A percentile compares a stretch with the other conserved stretches of the same genome.
These are phyloP conservation scores for Monosporascus ibericus DNA, from an alignment of 2,329 filamentous ascomycete genomes.

Conservation along the genomic window DNA sequence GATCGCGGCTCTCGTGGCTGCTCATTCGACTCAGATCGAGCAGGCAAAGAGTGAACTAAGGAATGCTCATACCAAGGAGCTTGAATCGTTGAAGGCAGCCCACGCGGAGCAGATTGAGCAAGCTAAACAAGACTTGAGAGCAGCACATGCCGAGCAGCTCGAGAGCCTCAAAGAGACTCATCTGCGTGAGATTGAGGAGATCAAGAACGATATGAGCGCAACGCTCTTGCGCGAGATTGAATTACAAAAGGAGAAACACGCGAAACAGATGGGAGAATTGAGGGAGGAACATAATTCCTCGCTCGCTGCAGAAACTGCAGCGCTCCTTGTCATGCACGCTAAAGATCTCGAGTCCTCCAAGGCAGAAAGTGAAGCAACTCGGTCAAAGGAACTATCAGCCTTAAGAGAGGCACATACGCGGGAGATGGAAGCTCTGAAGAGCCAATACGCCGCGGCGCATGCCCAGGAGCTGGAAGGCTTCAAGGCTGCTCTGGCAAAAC, in stretches of 20 bases:
- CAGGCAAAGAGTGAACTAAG: slow-evolving; percentile 5
- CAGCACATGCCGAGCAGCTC: slow-evolving; percentile 8
- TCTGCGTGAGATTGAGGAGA: slow-evolving; percentile 4
- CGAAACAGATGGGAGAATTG: slow-evolving; percentile 14
- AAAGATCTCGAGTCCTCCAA: slow-evolving; percentile 21
- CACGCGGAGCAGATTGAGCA: slow-evolving; percentile 3
- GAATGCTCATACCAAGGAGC: slow-evolving; percentile 5
- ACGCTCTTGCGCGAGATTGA: slow-evolving; percentile 4
- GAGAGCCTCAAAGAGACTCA: slow-evolving; percentile 6
- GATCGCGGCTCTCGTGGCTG: slow-evolving; percentile 15
- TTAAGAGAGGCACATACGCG: slow-evolving; percentile 22
- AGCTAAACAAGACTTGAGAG: slow-evolving; percentile 4
- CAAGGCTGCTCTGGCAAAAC: slow-evolving; percentile 24
- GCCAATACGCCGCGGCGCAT: slow-evolving; percentile 22
- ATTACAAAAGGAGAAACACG: slow-evolving; percentile 5
- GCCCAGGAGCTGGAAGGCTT: slow-evolving; percentile 25
- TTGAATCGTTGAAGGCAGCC: slow-evolving; percentile 6
- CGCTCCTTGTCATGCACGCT: slow-evolving; percentile 18
- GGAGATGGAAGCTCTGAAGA: slow-evolving; percentile 22
- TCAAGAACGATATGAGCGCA: slow-evolving; percentile 1
- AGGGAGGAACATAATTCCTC: slow-evolving; percentile 13
- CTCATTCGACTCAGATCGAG: slow-evolving; percentile 9
- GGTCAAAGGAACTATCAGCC: slow-evolving; percentile 20
- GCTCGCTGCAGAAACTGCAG: slow-evolving; percentile 18
- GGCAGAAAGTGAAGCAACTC: slow-evolving; percentile 17